phyloP scores from a whole-genome alignment of 2,329 filamentous ascomycete genomes.

The Fusarium proliferatum region DNA sequence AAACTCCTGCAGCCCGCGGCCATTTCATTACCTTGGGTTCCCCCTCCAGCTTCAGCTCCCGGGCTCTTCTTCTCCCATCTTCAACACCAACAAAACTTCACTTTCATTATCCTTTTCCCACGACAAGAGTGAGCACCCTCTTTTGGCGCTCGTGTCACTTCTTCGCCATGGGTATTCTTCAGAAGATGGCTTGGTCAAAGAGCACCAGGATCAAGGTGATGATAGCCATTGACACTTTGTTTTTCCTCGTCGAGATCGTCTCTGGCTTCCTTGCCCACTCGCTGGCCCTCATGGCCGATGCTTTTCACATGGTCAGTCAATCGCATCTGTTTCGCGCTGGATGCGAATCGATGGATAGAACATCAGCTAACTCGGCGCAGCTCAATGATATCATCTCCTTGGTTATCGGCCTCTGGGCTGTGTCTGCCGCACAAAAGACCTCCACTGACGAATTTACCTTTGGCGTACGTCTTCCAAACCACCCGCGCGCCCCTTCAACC shows the following conservation, averaged over 20 bases:
- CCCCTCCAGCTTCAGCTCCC: constrained; percentile 14
- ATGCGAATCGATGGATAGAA: constrained; percentile 1
- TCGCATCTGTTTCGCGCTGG: not conserved
- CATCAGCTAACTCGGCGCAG: constrained; percentile 54
- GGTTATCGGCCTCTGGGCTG: constrained; percentile 93
- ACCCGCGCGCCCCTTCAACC: not conserved
- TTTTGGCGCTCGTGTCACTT: constrained; percentile 14
- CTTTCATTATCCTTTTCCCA: not conserved
- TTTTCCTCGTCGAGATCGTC: constrained; percentile 90
- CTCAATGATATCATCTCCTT: constrained; percentile 98
- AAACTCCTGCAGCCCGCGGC: constrained; percentile 31
- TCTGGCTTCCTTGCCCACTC: constrained; percentile 90
- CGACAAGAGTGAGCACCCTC: constrained; percentile 13
- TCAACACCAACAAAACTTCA: constrained; percentile 8
- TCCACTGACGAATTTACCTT: constrained; percentile 95
- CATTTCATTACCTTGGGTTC: not conserved
- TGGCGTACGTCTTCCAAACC: constrained; percentile 69
- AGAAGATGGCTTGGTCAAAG: constrained; percentile 87
- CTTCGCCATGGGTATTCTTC: constrained; percentile 46
- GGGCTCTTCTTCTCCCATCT: not conserved
- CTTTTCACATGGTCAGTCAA: constrained; percentile 90
- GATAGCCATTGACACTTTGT: constrained; percentile 87
- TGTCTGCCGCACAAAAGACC: constrained; percentile 85
- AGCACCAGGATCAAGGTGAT: constrained; percentile 92
- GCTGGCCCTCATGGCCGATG: constrained; percentile 92